A percentile compares a stretch with the other conserved stretches of the same genome.
Evolutionary conservation across 169 alveolate species (phyloP).

Genomic region (Cryptosporidium tyzzeri): DNA sequence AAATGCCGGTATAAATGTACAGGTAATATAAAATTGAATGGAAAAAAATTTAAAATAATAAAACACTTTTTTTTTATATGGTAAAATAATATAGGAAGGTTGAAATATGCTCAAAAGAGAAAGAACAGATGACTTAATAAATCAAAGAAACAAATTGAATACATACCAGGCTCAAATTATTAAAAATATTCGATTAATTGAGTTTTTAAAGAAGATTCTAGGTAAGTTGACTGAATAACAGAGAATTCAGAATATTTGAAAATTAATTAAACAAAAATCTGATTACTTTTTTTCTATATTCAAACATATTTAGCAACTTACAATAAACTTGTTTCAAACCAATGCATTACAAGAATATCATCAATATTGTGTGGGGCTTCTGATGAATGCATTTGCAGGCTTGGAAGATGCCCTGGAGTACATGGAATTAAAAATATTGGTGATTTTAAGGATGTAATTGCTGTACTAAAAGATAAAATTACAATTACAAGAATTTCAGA

Average conservation of each 20-base stretch:
- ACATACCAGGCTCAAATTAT: conserved; percentile 27
- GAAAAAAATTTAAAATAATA: neutral
- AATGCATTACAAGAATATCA: conserved; percentile 25
- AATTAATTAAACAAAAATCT: neutral
- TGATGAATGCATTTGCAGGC: conserved; percentile 26
- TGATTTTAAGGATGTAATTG: conserved; percentile 15
- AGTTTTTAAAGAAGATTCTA: conserved; percentile 30
- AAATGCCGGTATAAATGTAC: conserved; percentile 18
- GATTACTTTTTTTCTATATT: neutral
- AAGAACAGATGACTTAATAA: neutral
- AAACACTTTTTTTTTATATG: neutral
- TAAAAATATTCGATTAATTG: conserved; percentile 21
- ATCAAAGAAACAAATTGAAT: conserved; percentile 7
- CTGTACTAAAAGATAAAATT: conserved; percentile 6
- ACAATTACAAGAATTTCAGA: neutral
- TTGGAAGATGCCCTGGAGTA: conserved; percentile 53
- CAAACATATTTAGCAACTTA: conserved; percentile 5
- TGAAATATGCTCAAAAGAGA: conserved; percentile 37
- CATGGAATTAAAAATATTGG: conserved; percentile 35
- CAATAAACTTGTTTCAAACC: conserved; percentile 23
- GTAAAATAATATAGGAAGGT: neutral
- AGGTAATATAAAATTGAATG: neutral
- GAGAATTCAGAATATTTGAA: neutral
- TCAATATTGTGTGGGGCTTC: conserved; percentile 68
- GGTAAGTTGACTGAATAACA: conserved; percentile 40